Base-by-base conservation (phyloP, 164 flowering plant species). In the Liquidambar formosana region DNA sequence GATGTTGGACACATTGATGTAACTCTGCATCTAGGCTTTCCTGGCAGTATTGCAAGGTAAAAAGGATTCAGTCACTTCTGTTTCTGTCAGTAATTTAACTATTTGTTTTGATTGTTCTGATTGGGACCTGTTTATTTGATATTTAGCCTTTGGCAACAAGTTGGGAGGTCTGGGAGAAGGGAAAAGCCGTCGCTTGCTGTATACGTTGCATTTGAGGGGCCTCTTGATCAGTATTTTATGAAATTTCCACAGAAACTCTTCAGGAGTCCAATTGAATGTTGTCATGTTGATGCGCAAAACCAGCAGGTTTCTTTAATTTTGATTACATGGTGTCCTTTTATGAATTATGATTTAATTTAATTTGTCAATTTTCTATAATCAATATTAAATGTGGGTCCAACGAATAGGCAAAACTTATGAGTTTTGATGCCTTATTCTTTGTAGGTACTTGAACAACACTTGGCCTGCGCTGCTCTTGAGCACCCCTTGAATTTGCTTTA, bases 1-100 rank as follows among this genome's bases (percentile, higher is more conserved):
- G 97, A 95, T 85, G 96, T 95, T 77, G 99, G 99, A 43, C 88
- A 91, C 59, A 84, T 95, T 84, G 99, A 95, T 82, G 97, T 78
- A 28, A 95, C 99, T 26, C 81, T 95, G 71, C 99, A 95, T 85
- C 89, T 95, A 54, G 97, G 97, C 3, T 95, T 95, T 82, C 99
- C 99, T 76, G 99, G 99, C 63, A 92, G 92, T 68, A 79, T 95
- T 79, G 91, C 99, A 41, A 95, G 99, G 97, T 94, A 79, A 23
- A 79, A 23, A 27, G 0, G 45, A 46, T 45, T 15, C 41, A 16
- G 2, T 23, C 23, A 28, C 58, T 23, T 67, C 28, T 64, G 4
- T 53, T 61, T 57, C 8, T 69, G 10, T 57, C 25, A n/a, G 49
- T 63, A n/a, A 49, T 22, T 2, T 19, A 54, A 48, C 16, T 49